Conservation (phyloP, 2,329 filamentous ascomycete species). For the Penicillium decumbens region DNA sequence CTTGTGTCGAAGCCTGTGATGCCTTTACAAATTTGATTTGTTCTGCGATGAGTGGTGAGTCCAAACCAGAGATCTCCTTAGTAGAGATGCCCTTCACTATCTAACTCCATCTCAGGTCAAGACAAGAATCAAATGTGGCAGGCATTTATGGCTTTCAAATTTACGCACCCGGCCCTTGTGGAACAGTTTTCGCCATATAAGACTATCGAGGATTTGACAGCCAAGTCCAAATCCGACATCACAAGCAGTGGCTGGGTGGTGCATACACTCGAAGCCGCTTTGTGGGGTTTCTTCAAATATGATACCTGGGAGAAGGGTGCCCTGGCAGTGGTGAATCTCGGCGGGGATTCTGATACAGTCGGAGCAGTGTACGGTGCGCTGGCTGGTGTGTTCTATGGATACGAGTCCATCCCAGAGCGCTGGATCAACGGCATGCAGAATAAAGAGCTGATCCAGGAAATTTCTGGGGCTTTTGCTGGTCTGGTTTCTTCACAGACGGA, state of each 20-base stretch:
- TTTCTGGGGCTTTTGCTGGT: constrained; percentile 10
- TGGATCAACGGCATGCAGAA: constrained; percentile 30
- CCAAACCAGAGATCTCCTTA: not conserved
- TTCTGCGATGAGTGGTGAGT: constrained; percentile 26
- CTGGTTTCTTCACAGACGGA: not conserved
- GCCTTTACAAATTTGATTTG: constrained; percentile 35
- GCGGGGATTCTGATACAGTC: constrained; percentile 44
- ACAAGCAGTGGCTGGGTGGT: constrained; percentile 41
- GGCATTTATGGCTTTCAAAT: constrained; percentile 3
- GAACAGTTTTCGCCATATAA: constrained; percentile 11
- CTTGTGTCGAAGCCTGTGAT: constrained; percentile 40
- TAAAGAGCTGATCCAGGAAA: constrained; percentile 15
- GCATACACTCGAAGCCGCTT: constrained; percentile 40
- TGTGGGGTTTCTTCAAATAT: constrained; percentile 44
- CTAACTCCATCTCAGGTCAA: constrained; percentile 5
- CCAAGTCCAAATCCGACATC: constrained; percentile 22
- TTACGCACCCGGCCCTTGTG: constrained; percentile 10
- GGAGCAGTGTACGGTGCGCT: constrained; percentile 45
- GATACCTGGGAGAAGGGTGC: constrained; percentile 37
- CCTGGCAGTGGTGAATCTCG: constrained; percentile 41
- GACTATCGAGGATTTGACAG: constrained; percentile 26
- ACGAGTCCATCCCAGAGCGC: constrained; percentile 30
- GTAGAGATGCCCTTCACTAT: too few species aligned
- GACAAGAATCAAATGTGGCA: constrained; percentile 16
- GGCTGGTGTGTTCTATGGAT: constrained; percentile 41